Evolutionary conservation across 345 rosid species (phyloP).

Genomic region (Aurinia saxatilis): DNA sequence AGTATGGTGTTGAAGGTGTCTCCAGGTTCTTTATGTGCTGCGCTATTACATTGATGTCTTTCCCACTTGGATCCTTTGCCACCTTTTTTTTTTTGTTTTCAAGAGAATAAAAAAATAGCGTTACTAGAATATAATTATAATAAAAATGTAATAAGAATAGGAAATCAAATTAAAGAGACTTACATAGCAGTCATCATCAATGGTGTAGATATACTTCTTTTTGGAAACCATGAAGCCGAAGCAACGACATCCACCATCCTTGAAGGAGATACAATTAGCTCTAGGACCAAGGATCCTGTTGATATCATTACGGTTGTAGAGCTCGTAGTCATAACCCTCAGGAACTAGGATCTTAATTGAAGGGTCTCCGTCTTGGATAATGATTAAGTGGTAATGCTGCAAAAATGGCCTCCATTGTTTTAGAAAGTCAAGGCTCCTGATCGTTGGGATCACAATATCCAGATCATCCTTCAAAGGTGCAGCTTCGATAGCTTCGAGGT

Average conservation of each 20-base stretch:
- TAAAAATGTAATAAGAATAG: background rate
- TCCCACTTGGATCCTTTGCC: slow-evolving; percentile 73
- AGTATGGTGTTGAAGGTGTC: slow-evolving; percentile 65
- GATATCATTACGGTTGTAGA: slow-evolving; percentile 74
- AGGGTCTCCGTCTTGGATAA: slow-evolving; percentile 86
- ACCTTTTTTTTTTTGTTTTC: slow-evolving; percentile 37
- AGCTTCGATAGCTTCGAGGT: slow-evolving; percentile 27
- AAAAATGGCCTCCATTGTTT: slow-evolving; percentile 85
- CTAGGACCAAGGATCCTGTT: slow-evolving; percentile 72
- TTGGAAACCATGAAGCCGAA: slow-evolving; percentile 81
- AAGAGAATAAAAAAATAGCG: background rate
- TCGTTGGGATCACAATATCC: slow-evolving; percentile 81
- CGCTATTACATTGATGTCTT: slow-evolving; percentile 70
- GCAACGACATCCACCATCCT: slow-evolving; percentile 69
- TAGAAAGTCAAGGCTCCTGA: slow-evolving; percentile 66
- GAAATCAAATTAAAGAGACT: slow-evolving; percentile 24
- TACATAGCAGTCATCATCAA: slow-evolving; percentile 92
- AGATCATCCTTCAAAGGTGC: slow-evolving; percentile 64
- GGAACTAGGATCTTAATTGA: slow-evolving; percentile 59
- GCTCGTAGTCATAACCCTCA: slow-evolving; percentile 73
- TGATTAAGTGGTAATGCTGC: slow-evolving; percentile 70
- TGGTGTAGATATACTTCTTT: slow-evolving; percentile 81
- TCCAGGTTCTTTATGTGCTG: slow-evolving; percentile 75
- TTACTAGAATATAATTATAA: background rate
- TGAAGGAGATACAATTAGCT: slow-evolving; percentile 71